phyloP scores from a whole-genome alignment of 2,329 filamentous ascomycete species.

The Sclerotinia minor region DNA sequence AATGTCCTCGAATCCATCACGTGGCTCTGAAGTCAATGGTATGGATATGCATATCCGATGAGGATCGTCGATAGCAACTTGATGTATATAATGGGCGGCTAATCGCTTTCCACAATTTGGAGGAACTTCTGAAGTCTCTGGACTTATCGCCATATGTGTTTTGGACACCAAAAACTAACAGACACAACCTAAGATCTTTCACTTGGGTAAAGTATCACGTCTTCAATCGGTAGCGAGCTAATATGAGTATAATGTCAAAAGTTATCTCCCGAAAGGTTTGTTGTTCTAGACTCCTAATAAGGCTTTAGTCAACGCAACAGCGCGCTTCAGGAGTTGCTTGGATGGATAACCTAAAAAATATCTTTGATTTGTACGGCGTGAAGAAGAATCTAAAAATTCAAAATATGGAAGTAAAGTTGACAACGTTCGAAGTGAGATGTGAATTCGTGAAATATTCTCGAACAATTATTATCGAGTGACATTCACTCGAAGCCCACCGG shows the following conservation, averaged over 20 bases:
- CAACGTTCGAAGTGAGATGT: no score
- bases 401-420: not conserved
- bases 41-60: slow-evolving; percentile 14
- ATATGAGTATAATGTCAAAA: not conserved
- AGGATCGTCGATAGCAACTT: slow-evolving; percentile 12
- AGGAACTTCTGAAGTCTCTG: not conserved
- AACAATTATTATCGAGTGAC: not conserved
- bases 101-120: slow-evolving; percentile 14
- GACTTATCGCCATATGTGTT: not conserved
- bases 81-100: slow-evolving; percentile 12
- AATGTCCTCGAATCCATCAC: slow-evolving; percentile 27
- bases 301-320: not conserved
- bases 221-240: not conserved
- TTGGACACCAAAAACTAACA: no score
- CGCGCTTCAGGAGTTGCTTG: no score
- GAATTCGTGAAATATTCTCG: not conserved
- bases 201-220: not conserved
- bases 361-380: no score
- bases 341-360: not conserved
- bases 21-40: slow-evolving; percentile 11
- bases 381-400: no score
- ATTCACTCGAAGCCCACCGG: not conserved
- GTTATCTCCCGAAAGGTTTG: not conserved
- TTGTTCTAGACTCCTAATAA: not conserved
- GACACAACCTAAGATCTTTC: not conserved